A percentile compares a stretch with the other conserved stretches of the same genome.
Evolutionary conservation across 768 basidiomycete species (phyloP).

Genomic region (Hygrophorus russula): DNA sequence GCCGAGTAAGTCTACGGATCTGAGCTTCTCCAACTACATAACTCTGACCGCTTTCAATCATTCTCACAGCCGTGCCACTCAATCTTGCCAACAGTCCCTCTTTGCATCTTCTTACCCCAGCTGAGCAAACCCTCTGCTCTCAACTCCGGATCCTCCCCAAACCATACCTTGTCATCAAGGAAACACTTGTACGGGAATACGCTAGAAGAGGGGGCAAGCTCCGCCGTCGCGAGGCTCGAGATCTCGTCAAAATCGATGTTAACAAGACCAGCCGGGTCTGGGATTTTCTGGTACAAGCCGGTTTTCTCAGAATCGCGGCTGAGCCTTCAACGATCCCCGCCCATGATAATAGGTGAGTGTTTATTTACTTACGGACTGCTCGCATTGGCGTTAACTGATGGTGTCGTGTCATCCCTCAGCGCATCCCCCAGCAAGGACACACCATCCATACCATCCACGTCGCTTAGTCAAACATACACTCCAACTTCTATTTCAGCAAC

Average conservation of each 20-base stretch:
- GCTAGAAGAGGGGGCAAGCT: slow-evolving; percentile 82
- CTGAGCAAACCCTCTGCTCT: slow-evolving; percentile 84
- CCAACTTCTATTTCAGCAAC: not conserved
- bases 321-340: slow-evolving; percentile 29
- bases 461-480: not conserved
- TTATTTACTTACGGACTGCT: not conserved
- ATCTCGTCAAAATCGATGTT: slow-evolving; percentile 86
- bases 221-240: slow-evolving; percentile 78
- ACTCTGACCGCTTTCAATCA: not conserved
- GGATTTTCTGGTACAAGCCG: slow-evolving; percentile 85
- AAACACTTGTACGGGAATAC: slow-evolving; percentile 88
- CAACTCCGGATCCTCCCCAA: slow-evolving; percentile 86
- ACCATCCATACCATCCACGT: not conserved
- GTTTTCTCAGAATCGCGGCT: slow-evolving; percentile 62
- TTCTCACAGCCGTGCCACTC: slow-evolving; percentile 45
- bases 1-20: slow-evolving; percentile 25
- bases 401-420: not conserved
- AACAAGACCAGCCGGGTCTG: slow-evolving; percentile 88
- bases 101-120: slow-evolving; percentile 78
- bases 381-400: too few species aligned
- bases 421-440: not conserved
- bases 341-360: slow-evolving; percentile 7
- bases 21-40: slow-evolving; percentile 1
- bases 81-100: slow-evolving; percentile 88
- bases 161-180: slow-evolving; percentile 93